Evolutionary conservation across 257 asterid species (phyloP), one percentile per base, ranked within the genome.

Genomic region (Ajuga chamaepitys): DNA sequence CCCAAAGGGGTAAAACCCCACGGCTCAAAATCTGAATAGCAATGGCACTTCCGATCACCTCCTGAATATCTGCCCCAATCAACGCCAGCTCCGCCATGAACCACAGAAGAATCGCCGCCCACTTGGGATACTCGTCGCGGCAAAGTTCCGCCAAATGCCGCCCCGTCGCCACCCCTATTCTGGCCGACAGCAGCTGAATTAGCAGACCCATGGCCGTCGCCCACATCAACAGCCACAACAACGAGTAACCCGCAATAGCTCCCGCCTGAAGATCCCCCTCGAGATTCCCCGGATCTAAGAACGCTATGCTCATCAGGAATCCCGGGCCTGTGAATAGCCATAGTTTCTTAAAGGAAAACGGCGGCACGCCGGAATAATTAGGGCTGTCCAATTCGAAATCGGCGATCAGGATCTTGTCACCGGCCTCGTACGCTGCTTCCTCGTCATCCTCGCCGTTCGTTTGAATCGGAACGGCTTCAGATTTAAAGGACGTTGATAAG

Each of bases 231-330:
- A 91, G 72, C 98, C 98, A 91, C 14, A 91, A 68, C 50, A 91
- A 52, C 8, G 98, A 91, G 75, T 91, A 88, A 3, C 98, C 98
- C 41, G 98, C 98, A 30, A 91, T 86, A 3, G 98, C 95, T 13
- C 98, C 98, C 4, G 98, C 91, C 72, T 91, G 98, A 16, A 91
- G 87, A 83, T 91, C 98, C 62, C 96, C 98, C 70, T 91, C 98
- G 40, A 91, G 74, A 76, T 91, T 91, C 30, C 98, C 98, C 67
- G 98, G 98, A 86, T 91, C 98, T 71, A 88, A 42, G 65, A 91
- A 91, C 54, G 85, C 98, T 69, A 91, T 86, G 78, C 96, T 86
- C 98, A 91, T 91, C 45, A 91, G 73, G 44, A 91, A 91, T 0
- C 98, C 98, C 13, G 98, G 98, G 1, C 98, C 98, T n/a, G 91